These are phyloP conservation scores for Penicillium sp. DNA, from an alignment of 2,329 filamentous ascomycete species.

Conservation along the genomic window DNA sequence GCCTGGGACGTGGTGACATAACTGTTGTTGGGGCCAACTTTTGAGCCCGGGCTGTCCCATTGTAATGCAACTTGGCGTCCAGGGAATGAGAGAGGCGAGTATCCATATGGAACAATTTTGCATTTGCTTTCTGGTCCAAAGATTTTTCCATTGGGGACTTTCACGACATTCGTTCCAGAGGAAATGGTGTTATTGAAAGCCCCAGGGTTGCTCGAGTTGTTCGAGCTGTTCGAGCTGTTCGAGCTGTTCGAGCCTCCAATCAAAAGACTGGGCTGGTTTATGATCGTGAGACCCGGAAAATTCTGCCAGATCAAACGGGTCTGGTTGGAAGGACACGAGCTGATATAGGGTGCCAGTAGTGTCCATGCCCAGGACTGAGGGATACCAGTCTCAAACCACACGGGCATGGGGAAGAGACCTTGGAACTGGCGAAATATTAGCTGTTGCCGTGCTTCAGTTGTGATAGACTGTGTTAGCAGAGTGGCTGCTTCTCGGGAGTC, in stretches of 20 bases:
- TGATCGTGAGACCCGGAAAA: constrained; percentile 71
- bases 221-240: neutral
- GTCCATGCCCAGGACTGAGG: constrained; percentile 88
- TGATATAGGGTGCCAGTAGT: constrained; percentile 78
- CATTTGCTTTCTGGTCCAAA: constrained; percentile 63
- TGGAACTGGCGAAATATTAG: constrained; percentile 83
- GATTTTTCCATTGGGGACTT: constrained; percentile 57
- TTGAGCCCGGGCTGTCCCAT: constrained; percentile 72
- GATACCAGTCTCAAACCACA: constrained; percentile 79
- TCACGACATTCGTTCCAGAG: constrained; percentile 38
- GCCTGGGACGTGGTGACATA: constrained; percentile 70
- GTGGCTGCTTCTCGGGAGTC: constrained; percentile 75
- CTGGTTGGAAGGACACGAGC: constrained; percentile 71
- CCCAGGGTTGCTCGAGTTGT: constrained; percentile 37
- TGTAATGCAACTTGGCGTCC: constrained; percentile 71
- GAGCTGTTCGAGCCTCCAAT: constrained; percentile 49
- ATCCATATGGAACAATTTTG: constrained; percentile 70
- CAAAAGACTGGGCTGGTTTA: constrained; percentile 74
- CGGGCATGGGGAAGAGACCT: constrained; percentile 79
- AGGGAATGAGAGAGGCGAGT: constrained; percentile 72
- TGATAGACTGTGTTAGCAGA: constrained; percentile 75
- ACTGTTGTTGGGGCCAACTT: constrained; percentile 79
- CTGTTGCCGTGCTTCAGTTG: constrained; percentile 80
- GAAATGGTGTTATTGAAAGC: constrained; percentile 64
- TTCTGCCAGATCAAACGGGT: constrained; percentile 84